Evolutionary conservation across 495 filamentous ascomycete species (phyloP).

Genomic region (Tuber borchii): DNA sequence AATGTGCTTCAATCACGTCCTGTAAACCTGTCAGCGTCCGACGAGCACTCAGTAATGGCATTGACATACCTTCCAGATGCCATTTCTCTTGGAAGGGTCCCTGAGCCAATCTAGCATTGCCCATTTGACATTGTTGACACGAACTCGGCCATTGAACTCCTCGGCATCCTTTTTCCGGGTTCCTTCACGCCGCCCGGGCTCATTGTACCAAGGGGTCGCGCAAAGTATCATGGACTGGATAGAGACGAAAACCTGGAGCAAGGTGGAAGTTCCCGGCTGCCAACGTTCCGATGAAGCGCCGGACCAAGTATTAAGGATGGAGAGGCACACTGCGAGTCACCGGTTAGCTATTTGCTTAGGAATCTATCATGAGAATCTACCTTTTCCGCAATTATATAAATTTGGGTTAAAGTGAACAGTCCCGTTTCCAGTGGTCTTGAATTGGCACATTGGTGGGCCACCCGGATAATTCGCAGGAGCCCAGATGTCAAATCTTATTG

Average conservation of each 20-base stretch:
- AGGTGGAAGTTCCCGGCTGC: constrained; percentile 50
- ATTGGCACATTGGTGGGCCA: constrained; percentile 49
- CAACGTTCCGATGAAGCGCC: constrained; percentile 48
- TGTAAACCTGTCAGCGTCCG: constrained; percentile 7
- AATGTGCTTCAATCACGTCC: constrained; percentile 26
- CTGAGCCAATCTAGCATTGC: constrained; percentile 51
- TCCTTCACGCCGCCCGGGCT: constrained; percentile 48
- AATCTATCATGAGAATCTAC: constrained; percentile 16
- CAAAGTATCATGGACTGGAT: constrained; percentile 59
- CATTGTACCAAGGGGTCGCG: constrained; percentile 54
- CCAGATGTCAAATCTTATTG: constrained; percentile 50
- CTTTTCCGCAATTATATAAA: constrained; percentile 52
- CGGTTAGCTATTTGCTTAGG: background rate
- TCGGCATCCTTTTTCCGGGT: constrained; percentile 32
- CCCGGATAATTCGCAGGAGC: constrained; percentile 48
- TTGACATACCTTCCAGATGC: constrained; percentile 24
- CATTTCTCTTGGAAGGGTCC: constrained; percentile 23
- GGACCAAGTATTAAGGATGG: constrained; percentile 55
- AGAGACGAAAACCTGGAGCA: constrained; percentile 56
- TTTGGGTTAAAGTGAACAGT: constrained; percentile 54
- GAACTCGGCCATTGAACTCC: constrained; percentile 45
- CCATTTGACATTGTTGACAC: constrained; percentile 44
- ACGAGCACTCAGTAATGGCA: background rate
- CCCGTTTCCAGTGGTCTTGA: constrained; percentile 50
- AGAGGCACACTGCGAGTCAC: constrained; percentile 50